phyloP scores from a whole-genome alignment of 257 asterid species.

The Cynanchum wilfordii region DNA sequence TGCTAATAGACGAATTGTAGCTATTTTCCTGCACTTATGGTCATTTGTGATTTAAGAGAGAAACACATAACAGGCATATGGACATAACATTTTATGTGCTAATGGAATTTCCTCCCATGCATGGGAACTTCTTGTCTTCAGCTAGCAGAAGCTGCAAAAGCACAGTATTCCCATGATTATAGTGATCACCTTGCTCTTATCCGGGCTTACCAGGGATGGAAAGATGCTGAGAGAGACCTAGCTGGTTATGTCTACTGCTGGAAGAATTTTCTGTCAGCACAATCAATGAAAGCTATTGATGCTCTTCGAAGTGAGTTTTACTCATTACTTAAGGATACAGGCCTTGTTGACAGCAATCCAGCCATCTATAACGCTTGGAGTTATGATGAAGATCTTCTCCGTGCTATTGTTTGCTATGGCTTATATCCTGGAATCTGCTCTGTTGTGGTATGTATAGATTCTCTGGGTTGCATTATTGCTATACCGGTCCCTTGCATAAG shows the following conservation, averaged over 20 bases:
- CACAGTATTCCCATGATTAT: constrained; percentile 75
- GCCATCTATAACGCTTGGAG: constrained; percentile 65
- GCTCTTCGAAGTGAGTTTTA: constrained; percentile 82
- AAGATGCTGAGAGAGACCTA: constrained; percentile 66
- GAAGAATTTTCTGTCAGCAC: constrained; percentile 84
- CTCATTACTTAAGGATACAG: constrained; percentile 72
- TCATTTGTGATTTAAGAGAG: neutral
- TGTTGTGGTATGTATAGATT: constrained; percentile 62
- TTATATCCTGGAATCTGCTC: constrained; percentile 93
- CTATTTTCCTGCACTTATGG: neutral
- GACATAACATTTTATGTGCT: neutral
- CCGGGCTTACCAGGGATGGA: constrained; percentile 91
- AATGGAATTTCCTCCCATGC: neutral
- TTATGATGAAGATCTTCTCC: constrained; percentile 75
- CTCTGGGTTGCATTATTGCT: constrained; percentile 7
- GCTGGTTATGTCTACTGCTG: constrained; percentile 81
- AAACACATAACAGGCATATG: neutral
- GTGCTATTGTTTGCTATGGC: constrained; percentile 82
- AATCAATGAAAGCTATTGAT: constrained; percentile 87
- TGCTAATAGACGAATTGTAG: neutral
- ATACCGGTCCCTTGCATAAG: neutral
- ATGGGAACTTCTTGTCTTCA: constrained; percentile 23
- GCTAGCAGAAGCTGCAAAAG: constrained; percentile 99
- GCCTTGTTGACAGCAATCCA: constrained; percentile 84
- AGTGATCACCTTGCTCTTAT: constrained; percentile 94